Conservation (phyloP, 1,139 yeast species). For the Meyerozyma elateridarum region DNA sequence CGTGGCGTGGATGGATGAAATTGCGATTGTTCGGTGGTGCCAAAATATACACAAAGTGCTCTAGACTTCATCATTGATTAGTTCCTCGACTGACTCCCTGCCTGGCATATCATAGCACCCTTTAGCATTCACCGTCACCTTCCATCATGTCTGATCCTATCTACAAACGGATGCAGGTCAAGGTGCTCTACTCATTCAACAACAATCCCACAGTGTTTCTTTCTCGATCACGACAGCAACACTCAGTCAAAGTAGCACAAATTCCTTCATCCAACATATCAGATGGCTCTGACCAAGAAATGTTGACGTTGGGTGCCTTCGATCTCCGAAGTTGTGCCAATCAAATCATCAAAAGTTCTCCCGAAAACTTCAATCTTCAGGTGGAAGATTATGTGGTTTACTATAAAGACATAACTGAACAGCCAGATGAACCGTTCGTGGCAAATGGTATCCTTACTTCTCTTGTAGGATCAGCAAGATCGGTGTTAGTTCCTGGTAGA, state of each 20-base stretch:
- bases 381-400: conserved; percentile 63
- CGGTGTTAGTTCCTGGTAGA: conserved; percentile 56
- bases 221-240: conserved; percentile 46
- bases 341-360: conserved; percentile 49
- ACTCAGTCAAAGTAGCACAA: conserved; percentile 44
- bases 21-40: conserved; percentile 2
- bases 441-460: conserved; percentile 63
- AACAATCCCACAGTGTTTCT: conserved; percentile 53
- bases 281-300: conserved; percentile 27
- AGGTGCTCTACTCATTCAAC: conserved; percentile 59
- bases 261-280: conserved; percentile 28
- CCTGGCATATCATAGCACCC: conserved; percentile 1
- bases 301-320: conserved; percentile 51
- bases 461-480: conserved; percentile 24
- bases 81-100: too few relatives aligned
- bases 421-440: conserved; percentile 71
- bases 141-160: conserved; percentile 11
- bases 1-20: conserved; percentile 3
- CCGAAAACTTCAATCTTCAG: conserved; percentile 50
- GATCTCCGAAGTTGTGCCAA: conserved; percentile 48
- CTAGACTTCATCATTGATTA: too few relatives aligned
- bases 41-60: too few relatives aligned
- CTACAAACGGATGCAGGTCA: conserved; percentile 44
- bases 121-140: background rate
- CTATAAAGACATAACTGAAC: conserved; percentile 67